Conservation (phyloP, 2,329 filamentous ascomycete genomes). For the Lachnellula suecica region DNA sequence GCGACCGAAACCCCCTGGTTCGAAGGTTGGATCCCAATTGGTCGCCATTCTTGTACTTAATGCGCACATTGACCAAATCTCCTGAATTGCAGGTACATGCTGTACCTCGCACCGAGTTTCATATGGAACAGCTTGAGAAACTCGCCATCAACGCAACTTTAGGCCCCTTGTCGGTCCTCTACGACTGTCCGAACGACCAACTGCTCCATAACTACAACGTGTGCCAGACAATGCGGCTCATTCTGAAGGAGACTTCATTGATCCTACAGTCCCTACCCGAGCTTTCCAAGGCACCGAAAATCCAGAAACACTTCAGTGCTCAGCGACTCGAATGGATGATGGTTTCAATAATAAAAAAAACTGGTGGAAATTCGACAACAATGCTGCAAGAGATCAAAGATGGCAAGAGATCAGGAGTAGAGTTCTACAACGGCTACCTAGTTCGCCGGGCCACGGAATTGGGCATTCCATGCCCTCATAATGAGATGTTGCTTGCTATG, state of each 20-base stretch:
- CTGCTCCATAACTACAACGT: constrained; percentile 67
- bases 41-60: constrained; percentile 53
- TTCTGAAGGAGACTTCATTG: constrained; percentile 72
- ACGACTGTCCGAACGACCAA: constrained; percentile 73
- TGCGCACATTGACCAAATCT: constrained; percentile 62
- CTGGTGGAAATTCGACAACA: constrained; percentile 49
- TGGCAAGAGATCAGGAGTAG: constrained; percentile 70
- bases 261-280: constrained; percentile 78
- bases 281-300: constrained; percentile 55
- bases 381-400: constrained; percentile 66
- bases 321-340: constrained; percentile 62
- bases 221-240: constrained; percentile 63
- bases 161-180: constrained; percentile 77
- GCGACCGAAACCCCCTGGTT: constrained; percentile 16
- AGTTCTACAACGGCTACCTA: constrained; percentile 89
- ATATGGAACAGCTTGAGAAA: constrained; percentile 75
- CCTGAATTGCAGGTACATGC: constrained; percentile 61
- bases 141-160: constrained; percentile 74
- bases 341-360: constrained; percentile 51
- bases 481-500: constrained; percentile 70
- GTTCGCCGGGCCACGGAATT: constrained; percentile 69
- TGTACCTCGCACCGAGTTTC: constrained; percentile 58
- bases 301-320: constrained; percentile 54
- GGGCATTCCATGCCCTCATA: constrained; percentile 70
- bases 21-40: constrained; percentile 32